A percentile compares a stretch with the other conserved stretches of the same genome.
phyloP scores from a whole-genome alignment of 495 filamentous ascomycete genomes.

The Aspergillus kassunensis region DNA sequence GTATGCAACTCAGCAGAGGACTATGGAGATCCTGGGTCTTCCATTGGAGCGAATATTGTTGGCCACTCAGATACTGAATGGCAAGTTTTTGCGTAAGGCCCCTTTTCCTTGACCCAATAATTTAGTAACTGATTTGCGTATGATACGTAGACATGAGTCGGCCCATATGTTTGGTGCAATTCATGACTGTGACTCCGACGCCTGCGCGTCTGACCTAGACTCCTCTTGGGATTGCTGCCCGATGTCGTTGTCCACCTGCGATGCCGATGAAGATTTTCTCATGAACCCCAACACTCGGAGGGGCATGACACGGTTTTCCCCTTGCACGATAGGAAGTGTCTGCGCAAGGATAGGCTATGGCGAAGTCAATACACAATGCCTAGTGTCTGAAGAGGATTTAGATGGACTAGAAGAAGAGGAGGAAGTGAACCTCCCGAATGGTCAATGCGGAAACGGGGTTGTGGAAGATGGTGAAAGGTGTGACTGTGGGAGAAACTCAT shows the following conservation, averaged over 20 bases:
- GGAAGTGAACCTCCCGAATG: conserved; percentile 62
- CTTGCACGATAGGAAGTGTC: conserved; percentile 81
- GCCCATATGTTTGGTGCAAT: conserved; percentile 89
- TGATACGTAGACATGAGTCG: conserved; percentile 58
- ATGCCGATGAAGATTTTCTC: conserved; percentile 69
- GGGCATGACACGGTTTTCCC: conserved; percentile 70
- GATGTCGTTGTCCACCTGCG: conserved; percentile 57
- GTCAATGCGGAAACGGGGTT: conserved; percentile 86
- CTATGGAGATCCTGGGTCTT: conserved; percentile 13
- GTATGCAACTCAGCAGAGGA: conserved; percentile 51
- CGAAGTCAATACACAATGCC: conserved; percentile 61
- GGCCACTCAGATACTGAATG: conserved; percentile 64
- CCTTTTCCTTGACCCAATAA: neutral
- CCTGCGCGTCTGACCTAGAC: conserved; percentile 42
- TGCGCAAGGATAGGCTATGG: conserved; percentile 73
- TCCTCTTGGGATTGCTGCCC: conserved; percentile 69
- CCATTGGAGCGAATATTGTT: conserved; percentile 79
- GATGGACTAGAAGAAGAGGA: neutral
- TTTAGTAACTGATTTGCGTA: neutral
- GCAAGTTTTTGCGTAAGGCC: conserved; percentile 73
- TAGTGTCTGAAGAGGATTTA: conserved; percentile 43
- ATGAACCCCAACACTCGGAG: conserved; percentile 81
- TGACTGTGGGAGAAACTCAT: conserved; percentile 70
- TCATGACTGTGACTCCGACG: conserved; percentile 69
- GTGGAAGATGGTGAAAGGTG: conserved; percentile 86